Conservation (phyloP, 176 grass and related monocot species). For the Typha latifolia region DNA sequence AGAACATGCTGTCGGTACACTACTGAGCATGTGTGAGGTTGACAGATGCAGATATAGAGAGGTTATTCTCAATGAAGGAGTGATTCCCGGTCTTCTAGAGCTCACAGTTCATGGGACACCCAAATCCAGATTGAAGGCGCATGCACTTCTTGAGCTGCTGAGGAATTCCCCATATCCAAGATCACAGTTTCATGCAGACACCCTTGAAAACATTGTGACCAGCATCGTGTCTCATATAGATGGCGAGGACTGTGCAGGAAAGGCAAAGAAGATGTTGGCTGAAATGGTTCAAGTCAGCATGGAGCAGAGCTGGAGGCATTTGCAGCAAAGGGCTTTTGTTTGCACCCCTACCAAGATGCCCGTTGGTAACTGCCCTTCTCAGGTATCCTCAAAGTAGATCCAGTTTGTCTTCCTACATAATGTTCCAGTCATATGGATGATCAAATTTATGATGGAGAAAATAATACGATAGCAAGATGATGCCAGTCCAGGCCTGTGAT, state of each 20-base stretch:
- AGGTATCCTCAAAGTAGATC: not conserved
- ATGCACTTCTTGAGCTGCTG: slow-evolving; percentile 55
- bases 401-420: not conserved
- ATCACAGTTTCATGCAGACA: slow-evolving; percentile 42
- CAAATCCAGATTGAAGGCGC: slow-evolving; percentile 59
- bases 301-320: slow-evolving; percentile 91
- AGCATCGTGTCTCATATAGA: slow-evolving; percentile 72
- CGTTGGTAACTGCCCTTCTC: not conserved
- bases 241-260: slow-evolving; percentile 53
- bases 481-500: slow-evolving; percentile 16
- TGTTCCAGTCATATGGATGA: not conserved
- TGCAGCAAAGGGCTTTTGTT: slow-evolving; percentile 71
- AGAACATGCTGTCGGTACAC: slow-evolving; percentile 66
- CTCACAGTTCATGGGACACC: slow-evolving; percentile 72
- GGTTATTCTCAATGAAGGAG: slow-evolving; percentile 69
- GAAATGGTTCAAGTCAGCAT: slow-evolving; percentile 97
- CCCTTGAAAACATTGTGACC: slow-evolving; percentile 79
- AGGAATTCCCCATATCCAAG: slow-evolving; percentile 45
- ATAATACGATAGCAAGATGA: not conserved
- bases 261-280: slow-evolving; percentile 86
- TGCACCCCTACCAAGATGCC: not conserved
- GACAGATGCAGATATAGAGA: slow-evolving; percentile 63
- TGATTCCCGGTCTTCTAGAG: slow-evolving; percentile 80
- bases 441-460: not conserved
- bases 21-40: slow-evolving; percentile 67